Evolutionary conservation across 257 asterid genomes (phyloP).

Genomic region (Fraxinus quadrangulata): DNA sequence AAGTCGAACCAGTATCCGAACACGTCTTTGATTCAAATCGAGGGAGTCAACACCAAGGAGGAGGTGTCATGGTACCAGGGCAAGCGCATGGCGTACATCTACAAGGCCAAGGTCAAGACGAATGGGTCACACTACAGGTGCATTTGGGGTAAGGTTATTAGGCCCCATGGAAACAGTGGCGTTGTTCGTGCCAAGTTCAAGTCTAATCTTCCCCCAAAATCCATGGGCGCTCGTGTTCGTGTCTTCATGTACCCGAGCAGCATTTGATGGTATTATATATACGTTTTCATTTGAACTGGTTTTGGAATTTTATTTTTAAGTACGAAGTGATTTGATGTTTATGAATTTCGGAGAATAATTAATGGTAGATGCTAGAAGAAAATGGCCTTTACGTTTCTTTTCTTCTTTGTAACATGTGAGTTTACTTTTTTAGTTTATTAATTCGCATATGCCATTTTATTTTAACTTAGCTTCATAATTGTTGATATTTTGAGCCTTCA

Average conservation of each 20-base stretch:
- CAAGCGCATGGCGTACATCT: constrained; percentile 79
- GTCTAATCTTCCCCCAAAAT: constrained; percentile 72
- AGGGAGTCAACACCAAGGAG: constrained; percentile 89
- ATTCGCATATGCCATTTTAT: not conserved
- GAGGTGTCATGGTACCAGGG: constrained; percentile 88
- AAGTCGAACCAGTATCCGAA: constrained; percentile 97
- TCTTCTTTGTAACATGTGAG: not conserved
- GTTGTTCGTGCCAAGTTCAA: constrained; percentile 81
- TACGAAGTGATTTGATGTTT: not conserved
- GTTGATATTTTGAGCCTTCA: not conserved
- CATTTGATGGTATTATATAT: constrained; percentile 39
- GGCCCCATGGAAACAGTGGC: constrained; percentile 93
- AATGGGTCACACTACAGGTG: constrained; percentile 84
- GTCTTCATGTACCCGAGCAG: constrained; percentile 80
- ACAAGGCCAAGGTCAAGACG: constrained; percentile 90
- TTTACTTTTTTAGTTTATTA: not conserved
- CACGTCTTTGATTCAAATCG: constrained; percentile 85
- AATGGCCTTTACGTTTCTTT: not conserved
- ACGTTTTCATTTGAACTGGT: not conserved
- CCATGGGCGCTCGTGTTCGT: constrained; percentile 71
- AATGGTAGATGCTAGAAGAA: not conserved
- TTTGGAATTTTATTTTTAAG: not conserved
- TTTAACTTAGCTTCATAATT: not conserved
- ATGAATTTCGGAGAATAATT: not conserved
- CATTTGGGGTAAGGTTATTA: constrained; percentile 83